These are phyloP conservation scores for Pisolithus albus DNA, from an alignment of 768 basidiomycete species.

Conservation along the genomic window DNA sequence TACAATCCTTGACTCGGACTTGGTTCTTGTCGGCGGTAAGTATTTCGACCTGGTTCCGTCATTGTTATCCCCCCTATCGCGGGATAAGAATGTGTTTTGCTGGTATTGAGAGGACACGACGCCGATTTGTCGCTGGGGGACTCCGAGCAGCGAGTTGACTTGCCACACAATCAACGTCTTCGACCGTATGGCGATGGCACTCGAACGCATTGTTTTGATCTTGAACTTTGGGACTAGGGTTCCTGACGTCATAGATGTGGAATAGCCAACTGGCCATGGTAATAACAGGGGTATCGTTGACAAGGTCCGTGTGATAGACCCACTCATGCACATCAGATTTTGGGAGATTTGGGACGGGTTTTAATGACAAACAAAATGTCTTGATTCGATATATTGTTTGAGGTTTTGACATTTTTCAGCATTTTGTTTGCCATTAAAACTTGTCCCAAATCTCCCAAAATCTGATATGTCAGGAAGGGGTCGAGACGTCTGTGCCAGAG, in stretches of 20 bases:
- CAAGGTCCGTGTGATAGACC: conserved; percentile 79
- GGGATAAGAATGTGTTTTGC: conserved; percentile 83
- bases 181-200: conserved; percentile 86
- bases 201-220: conserved; percentile 86
- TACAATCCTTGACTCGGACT: conserved; percentile 92
- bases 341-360: no score
- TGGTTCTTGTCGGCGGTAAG: conserved; percentile 92
- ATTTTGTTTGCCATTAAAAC: no score
- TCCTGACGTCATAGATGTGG: conserved; percentile 81
- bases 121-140: conserved; percentile 67
- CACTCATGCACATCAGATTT: conserved; percentile 35
- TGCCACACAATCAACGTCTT: conserved; percentile 93
- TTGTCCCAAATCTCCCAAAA: no score
- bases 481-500: conserved; percentile 44
- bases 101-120: conserved; percentile 91
- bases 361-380: no score
- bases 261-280: conserved; percentile 90
- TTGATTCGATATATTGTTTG: no score
- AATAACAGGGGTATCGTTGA: conserved; percentile 75
- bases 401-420: no score
- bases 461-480: conserved; percentile 46
- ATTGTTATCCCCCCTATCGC: conserved; percentile 36
- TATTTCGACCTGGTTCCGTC: conserved; percentile 54
- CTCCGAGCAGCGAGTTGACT: conserved; percentile 90
- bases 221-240: conserved; percentile 69